Evolutionary conservation across 352 stramenopile species (phyloP), one percentile per base, ranked within the genome.

Genomic region (Globisporangium spiculum): DNA sequence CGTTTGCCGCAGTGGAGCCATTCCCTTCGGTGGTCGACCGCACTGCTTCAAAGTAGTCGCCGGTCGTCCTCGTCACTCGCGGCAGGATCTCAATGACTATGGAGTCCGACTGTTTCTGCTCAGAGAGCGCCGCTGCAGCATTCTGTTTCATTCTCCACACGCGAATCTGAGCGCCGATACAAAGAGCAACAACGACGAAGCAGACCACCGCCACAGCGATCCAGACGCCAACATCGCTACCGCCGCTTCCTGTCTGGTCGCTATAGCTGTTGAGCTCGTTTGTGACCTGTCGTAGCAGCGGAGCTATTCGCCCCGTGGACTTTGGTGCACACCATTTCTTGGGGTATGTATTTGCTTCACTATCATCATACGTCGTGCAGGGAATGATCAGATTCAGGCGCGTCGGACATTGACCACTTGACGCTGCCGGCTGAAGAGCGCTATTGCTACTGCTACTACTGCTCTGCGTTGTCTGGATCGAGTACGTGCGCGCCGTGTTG

Each of bases 311-410:
- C 22, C 73, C 72, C 7, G 65, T 77, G 32, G 68, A 63, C 41
- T 65, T 72, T 60, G 79, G 79, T 9, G 66, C 27, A 46, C 81
- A 89, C 81, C 81, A 89, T 62, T 75, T 60, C 3, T 32, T 71
- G 44, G 32, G 70, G 3, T 6, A 12, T 50, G 4, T 22, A 26
- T 72, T n/a, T 9, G 20, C 53, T 38, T 12, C 24, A 24, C 4
- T 18, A 14, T 16, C 32, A 26, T 73, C 26, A 10, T 75, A 70
- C 32, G 55, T 71, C 2, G 69, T 71, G 52, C 81, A 89, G 10
- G 81, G 81, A 46, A 85, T 77, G 16, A 79, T 73, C 14, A 86
- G 58, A 10, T 63, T 73, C 57, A 75, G 62, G 30, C 75, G 67
- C 3, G 53, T 34, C 1, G 70, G 68, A 61, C 78, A 89, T 2